Conservation (phyloP, 2,329 filamentous ascomycete species). For the Fusarium protoensiforme region DNA sequence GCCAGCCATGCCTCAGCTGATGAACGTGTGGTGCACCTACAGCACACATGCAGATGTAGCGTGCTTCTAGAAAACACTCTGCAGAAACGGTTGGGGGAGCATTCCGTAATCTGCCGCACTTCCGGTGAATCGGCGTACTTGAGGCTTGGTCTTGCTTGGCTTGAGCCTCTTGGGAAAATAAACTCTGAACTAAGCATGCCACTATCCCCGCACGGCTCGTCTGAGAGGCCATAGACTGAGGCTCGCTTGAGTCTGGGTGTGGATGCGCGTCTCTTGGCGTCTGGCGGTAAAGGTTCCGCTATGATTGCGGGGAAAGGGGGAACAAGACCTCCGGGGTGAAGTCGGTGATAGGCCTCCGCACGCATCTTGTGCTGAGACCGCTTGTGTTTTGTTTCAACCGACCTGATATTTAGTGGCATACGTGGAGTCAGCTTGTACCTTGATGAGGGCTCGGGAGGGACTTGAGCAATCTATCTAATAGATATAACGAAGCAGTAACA, state of each 20-base stretch:
- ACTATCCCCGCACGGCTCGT: not conserved
- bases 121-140: not conserved
- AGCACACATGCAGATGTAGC: not conserved
- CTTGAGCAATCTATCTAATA: not conserved
- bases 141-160: not conserved
- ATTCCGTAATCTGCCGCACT: not conserved
- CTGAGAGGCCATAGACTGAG: not conserved
- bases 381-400: not conserved
- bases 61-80: not conserved
- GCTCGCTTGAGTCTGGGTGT: not conserved
- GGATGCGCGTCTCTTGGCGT: not conserved
- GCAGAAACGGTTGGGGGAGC: not conserved
- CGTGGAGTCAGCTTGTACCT: not conserved
- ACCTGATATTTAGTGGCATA: not conserved
- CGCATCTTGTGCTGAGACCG: not conserved
- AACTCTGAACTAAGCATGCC: not conserved
- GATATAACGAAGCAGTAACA: not conserved
- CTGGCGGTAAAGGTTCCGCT: not conserved
- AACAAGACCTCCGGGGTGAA: not conserved
- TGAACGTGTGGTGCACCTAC: not conserved
- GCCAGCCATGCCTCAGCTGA: not conserved
- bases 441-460: not conserved
- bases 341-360: not conserved
- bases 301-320: not conserved
- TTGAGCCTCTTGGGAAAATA: not conserved